Conservation (phyloP, 2,329 filamentous ascomycete species). For the Calonectria henricotiae region DNA sequence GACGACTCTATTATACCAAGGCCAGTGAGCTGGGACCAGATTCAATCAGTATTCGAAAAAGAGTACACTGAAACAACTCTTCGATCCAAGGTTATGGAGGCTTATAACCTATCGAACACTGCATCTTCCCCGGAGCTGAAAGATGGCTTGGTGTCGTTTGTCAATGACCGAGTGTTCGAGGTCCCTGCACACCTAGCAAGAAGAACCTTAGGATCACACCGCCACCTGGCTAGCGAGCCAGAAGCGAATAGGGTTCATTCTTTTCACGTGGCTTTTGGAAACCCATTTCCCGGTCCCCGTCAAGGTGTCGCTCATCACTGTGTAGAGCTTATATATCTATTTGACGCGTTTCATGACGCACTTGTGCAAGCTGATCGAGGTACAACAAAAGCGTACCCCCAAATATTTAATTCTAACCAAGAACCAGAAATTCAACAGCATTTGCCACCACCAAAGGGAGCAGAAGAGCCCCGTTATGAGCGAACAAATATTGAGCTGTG, state of each 20-base stretch:
- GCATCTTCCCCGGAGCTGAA: not conserved
- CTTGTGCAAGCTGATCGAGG: constrained; percentile 7
- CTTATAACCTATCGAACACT: not conserved
- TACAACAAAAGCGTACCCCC: not conserved
- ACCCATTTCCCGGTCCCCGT: constrained; percentile 14
- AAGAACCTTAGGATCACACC: not conserved
- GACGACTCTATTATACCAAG: not conserved
- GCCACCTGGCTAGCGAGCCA: not conserved
- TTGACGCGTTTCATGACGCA: constrained; percentile 22
- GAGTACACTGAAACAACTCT: not conserved
- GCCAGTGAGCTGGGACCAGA: not conserved
- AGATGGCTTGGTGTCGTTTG: not conserved
- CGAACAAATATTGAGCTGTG: constrained; percentile 4
- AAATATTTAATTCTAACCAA: not conserved
- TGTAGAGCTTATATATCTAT: constrained; percentile 19
- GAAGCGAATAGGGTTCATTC: constrained; percentile 1
- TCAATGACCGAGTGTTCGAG: constrained; percentile 11
- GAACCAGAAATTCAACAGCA: not conserved
- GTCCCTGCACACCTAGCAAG: not conserved
- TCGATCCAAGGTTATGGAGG: not conserved
- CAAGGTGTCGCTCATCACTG: constrained; percentile 21
- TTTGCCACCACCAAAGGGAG: not conserved
- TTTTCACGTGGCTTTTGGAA: constrained; percentile 21
- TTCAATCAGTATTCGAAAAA: not conserved
- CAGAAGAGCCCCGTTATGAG: not conserved